Evolutionary conservation across 768 basidiomycete genomes (phyloP).

Genomic region (Serendipita sp.): DNA sequence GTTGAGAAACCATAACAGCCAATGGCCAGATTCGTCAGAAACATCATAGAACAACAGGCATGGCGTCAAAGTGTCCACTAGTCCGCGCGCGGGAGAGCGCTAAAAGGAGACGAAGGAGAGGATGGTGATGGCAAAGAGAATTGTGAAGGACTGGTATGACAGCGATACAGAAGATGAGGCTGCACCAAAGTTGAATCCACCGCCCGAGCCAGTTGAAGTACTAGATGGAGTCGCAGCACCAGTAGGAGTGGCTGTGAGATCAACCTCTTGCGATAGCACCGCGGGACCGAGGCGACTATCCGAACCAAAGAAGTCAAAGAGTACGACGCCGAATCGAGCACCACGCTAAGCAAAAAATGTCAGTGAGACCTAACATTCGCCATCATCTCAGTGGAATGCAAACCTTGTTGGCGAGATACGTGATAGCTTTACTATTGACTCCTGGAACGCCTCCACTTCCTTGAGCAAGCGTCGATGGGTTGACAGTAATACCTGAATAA

Average conservation of each 20-base stretch:
- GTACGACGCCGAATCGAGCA: slow-evolving; percentile 1
- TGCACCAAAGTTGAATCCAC: too few species aligned
- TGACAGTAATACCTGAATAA: neutral
- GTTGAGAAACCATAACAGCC: too few species aligned
- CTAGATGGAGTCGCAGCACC: neutral
- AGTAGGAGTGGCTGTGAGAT: neutral
- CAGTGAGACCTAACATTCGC: too few species aligned
- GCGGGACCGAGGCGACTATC: neutral
- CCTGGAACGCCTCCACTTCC: slow-evolving; percentile 6
- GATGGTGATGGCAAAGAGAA: too few species aligned
- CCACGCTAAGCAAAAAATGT: neutral
- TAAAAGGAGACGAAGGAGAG: too few species aligned
- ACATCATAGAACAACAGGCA: too few species aligned
- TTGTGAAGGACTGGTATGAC: too few species aligned
- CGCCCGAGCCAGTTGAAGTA: neutral
- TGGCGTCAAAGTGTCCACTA: too few species aligned
- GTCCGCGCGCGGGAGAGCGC: too few species aligned
- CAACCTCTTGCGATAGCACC: neutral
- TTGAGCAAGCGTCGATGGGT: neutral
- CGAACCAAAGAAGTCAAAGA: slow-evolving; percentile 3
- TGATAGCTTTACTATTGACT: slow-evolving; percentile 5
- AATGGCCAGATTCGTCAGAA: too few species aligned
- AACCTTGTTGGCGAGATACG: slow-evolving; percentile 1
- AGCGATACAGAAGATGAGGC: too few species aligned
- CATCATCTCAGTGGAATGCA: too few species aligned